phyloP scores from a whole-genome alignment of 495 filamentous ascomycete species.

The Neurospora sp. region DNA sequence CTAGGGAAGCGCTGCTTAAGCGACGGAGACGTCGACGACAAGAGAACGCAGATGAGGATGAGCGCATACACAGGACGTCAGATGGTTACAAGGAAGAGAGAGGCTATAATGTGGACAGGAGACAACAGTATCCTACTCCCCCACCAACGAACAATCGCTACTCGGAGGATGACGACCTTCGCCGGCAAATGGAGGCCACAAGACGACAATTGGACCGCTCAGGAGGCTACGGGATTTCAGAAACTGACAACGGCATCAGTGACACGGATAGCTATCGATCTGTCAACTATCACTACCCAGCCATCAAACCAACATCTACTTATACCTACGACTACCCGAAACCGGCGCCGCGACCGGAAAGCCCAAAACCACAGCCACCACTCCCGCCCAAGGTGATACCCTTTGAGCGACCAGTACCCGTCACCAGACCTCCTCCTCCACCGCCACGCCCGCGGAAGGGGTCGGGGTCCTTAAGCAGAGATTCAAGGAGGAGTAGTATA shows the following conservation, averaged over 20 bases:
- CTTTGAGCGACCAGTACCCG: background rate
- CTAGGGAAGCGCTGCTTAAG: constrained; percentile 61
- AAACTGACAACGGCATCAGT: constrained; percentile 4
- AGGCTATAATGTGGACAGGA: constrained; percentile 21
- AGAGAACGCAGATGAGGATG: constrained; percentile 39
- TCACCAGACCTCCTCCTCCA: background rate
- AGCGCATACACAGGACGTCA: constrained; percentile 40
- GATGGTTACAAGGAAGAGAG: constrained; percentile 58
- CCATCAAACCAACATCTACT: constrained; percentile 34
- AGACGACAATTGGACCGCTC: constrained; percentile 31
- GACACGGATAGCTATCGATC: background rate
- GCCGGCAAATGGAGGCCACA: constrained; percentile 38
- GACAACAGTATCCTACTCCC: background rate
- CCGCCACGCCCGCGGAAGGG: constrained; percentile 19
- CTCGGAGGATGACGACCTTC: constrained; percentile 37
- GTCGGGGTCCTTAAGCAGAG: background rate
- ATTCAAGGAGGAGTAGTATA: background rate
- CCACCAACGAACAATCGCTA: background rate
- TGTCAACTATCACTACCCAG: constrained; percentile 37
- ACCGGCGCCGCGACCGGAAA: constrained; percentile 4
- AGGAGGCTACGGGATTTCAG: constrained; percentile 1
- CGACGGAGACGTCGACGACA: constrained; percentile 38
- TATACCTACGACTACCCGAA: constrained; percentile 28
- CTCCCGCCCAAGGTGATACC: constrained; percentile 35
- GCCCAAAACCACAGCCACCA: constrained; percentile 21